Evolutionary conservation across 2,329 filamentous ascomycete genomes (phyloP).

Genomic region (Botrytis squamosa): DNA sequence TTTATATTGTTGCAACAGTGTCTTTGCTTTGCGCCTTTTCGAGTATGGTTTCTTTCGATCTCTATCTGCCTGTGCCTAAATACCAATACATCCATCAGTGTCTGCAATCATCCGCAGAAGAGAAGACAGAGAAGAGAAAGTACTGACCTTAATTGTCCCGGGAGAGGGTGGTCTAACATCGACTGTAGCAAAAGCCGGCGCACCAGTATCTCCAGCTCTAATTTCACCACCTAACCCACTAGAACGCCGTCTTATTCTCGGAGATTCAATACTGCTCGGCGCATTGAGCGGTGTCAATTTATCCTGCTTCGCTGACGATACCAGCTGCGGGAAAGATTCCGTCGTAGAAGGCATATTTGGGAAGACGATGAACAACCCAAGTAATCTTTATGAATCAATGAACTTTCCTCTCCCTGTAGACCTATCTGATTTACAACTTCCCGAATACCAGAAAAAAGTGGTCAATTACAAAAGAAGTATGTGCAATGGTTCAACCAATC

Average conservation of each 20-base stretch:
- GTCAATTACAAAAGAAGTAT: conserved; percentile 2
- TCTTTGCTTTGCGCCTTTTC: conserved; percentile 39
- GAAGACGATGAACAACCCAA: neutral
- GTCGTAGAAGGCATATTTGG: conserved; percentile 21
- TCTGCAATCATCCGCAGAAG: neutral
- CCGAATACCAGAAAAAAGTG: neutral
- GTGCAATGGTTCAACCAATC: neutral
- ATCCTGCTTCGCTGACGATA: conserved; percentile 15
- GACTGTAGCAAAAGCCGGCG: conserved; percentile 49
- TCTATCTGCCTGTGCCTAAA: conserved; percentile 34
- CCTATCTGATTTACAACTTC: neutral
- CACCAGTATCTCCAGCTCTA: conserved; percentile 50
- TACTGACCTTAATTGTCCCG: conserved; percentile 32
- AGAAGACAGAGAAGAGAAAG: neutral
- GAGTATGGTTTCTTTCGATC: conserved; percentile 39
- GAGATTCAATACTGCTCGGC: conserved; percentile 27
- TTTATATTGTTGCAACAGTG: conserved; percentile 49
- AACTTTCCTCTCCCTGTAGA: neutral
- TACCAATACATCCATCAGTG: neutral
- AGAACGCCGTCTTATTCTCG: conserved; percentile 44
- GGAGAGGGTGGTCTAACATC: conserved; percentile 35
- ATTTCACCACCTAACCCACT: conserved; percentile 52
- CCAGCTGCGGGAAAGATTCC: conserved; percentile 25
- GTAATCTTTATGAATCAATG: neutral
- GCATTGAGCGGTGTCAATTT: conserved; percentile 18